These are phyloP conservation scores for Kewa caespitosa DNA, from an alignment of 179 eudicot species.

Conservation along the genomic window DNA sequence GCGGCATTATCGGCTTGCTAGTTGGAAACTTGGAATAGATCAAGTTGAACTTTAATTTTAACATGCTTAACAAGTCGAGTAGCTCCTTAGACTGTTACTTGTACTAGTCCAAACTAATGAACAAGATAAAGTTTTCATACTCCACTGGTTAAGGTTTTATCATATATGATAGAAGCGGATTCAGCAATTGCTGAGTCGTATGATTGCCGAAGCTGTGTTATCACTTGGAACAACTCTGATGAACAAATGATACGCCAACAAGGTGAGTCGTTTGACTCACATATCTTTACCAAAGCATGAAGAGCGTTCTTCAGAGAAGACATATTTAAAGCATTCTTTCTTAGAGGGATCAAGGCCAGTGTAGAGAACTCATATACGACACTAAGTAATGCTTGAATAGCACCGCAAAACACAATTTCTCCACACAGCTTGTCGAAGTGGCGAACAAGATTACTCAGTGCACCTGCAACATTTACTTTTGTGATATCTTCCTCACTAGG, in stretches of 20 bases:
- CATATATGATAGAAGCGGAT: constrained; percentile 60
- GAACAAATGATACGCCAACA: constrained; percentile 79
- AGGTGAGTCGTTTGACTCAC: constrained; percentile 61
- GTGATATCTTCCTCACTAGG: constrained; percentile 94
- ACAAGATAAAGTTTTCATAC: constrained; percentile 6
- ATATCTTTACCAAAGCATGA: constrained; percentile 86
- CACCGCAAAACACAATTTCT: constrained; percentile 85
- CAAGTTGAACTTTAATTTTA: too few species aligned
- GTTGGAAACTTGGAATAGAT: too few species aligned
- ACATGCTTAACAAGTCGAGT: too few species aligned
- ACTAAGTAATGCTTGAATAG: constrained; percentile 87
- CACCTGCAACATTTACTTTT: constrained; percentile 97
- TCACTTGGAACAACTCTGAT: constrained; percentile 60
- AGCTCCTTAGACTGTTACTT: too few species aligned
- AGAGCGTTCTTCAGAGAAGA: constrained; percentile 89
- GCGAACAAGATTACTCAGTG: constrained; percentile 95
- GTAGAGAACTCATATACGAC: constrained; percentile 72
- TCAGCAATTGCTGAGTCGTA: constrained; percentile 69
- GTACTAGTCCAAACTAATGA: too few species aligned
- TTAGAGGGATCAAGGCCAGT: constrained; percentile 77
- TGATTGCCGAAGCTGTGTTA: constrained; percentile 76
- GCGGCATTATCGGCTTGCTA: too few species aligned
- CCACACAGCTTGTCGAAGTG: constrained; percentile 83
- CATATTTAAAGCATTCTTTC: constrained; percentile 67
- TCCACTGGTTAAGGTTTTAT: constrained; percentile 27